Evolutionary conservation across 2,329 filamentous ascomycete species (phyloP).

Genomic region (Falciphora oryzae): DNA sequence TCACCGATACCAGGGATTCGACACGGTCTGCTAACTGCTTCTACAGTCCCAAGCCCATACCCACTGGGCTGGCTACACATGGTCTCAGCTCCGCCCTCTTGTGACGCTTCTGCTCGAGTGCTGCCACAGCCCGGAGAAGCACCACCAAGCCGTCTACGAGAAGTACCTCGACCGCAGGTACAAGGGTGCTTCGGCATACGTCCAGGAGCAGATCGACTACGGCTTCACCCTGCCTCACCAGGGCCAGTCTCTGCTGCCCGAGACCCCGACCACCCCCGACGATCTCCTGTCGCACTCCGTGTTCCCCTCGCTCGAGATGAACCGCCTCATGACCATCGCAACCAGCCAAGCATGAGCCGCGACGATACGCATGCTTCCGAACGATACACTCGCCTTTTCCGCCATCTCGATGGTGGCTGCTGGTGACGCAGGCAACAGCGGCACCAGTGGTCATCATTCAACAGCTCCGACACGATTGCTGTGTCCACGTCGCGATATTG

Average conservation of each 20-base stretch:
- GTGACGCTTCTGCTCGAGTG: conserved; percentile 79
- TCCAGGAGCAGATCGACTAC: conserved; percentile 65
- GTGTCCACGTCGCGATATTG: neutral
- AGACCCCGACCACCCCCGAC: neutral
- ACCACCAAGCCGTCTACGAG: conserved; percentile 82
- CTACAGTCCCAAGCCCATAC: conserved; percentile 71
- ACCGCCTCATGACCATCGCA: conserved; percentile 3
- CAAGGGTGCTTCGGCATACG: conserved; percentile 76
- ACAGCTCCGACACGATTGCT: neutral
- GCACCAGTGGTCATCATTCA: neutral
- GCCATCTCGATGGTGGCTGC: neutral
- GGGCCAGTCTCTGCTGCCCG: conserved; percentile 22
- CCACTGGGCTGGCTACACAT: conserved; percentile 92
- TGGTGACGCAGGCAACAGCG: neutral
- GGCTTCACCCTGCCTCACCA: conserved; percentile 47
- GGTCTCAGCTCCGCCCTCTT: conserved; percentile 71
- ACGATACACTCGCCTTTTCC: neutral
- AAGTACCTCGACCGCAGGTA: conserved; percentile 88
- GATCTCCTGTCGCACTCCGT: neutral
- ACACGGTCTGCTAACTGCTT: neutral
- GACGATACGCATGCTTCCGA: neutral
- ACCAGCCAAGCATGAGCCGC: conserved; percentile 2
- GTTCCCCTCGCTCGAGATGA: conserved; percentile 6
- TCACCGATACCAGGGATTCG: neutral
- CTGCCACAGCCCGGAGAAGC: conserved; percentile 71